Percentiles rank a stretch among this genome's conserved stretches.
phyloP scores from a whole-genome alignment of 495 filamentous ascomycete genomes.

The Bathelium albidoporum region DNA sequence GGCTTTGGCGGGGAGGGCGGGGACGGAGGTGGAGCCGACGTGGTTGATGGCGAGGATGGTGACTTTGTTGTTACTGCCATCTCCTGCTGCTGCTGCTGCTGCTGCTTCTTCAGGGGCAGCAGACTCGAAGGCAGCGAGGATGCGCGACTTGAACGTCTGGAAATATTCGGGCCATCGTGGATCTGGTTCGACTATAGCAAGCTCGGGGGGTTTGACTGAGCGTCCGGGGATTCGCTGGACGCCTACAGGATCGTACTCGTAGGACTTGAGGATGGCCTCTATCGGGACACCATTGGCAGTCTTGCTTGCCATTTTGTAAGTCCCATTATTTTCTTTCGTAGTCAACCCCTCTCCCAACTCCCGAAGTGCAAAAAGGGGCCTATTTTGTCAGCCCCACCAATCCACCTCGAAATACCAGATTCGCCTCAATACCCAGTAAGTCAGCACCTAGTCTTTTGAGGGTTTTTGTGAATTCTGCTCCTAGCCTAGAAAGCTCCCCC shows the following conservation, averaged over 20 bases:
- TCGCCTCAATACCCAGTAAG: too few species aligned
- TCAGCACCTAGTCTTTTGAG: too few species aligned
- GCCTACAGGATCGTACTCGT: constrained; percentile 7
- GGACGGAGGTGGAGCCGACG: constrained; percentile 43
- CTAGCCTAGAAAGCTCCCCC: too few species aligned
- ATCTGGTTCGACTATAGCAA: constrained; percentile 34
- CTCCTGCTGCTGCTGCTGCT: too few species aligned
- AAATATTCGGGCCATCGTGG: constrained; percentile 35
- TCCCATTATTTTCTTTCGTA: constrained; percentile 26
- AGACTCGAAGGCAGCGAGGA: constrained; percentile 28
- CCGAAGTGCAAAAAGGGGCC: too few species aligned
- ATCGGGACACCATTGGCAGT: constrained; percentile 15
- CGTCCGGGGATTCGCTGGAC: constrained; percentile 15
- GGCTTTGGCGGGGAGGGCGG: constrained; percentile 39
- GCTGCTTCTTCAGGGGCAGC: not conserved
- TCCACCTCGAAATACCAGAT: too few species aligned
- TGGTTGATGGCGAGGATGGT: constrained; percentile 29
- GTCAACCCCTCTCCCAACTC: too few species aligned
- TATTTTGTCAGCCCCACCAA: too few species aligned
- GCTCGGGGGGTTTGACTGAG: constrained; percentile 12
- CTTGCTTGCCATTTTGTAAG: constrained; percentile 5
- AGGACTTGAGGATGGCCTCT: constrained; percentile 9
- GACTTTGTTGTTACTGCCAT: constrained; percentile 7
- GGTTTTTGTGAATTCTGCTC: too few species aligned
- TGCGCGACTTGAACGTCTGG: constrained; percentile 23